These are phyloP conservation scores for Hypholoma fasciculare DNA, from an alignment of 768 basidiomycete genomes.

Conservation along the genomic window DNA sequence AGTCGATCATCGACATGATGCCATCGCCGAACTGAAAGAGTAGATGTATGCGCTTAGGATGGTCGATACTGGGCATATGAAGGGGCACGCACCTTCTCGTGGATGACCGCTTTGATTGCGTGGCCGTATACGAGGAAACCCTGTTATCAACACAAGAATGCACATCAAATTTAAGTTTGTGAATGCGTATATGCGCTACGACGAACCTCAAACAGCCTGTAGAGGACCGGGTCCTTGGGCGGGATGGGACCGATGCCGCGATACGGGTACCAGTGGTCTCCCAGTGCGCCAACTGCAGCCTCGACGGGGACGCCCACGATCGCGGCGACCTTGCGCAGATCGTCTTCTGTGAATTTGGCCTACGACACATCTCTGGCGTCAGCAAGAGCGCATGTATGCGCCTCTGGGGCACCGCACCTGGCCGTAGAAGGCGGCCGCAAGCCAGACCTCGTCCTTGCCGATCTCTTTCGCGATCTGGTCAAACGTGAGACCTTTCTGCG, in stretches of 20 bases:
- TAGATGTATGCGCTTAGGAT: neutral
- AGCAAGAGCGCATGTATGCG: neutral
- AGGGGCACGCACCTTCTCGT: slow-evolving; percentile 62
- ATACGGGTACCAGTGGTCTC: slow-evolving; percentile 73
- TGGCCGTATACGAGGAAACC: slow-evolving; percentile 76
- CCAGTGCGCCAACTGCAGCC: slow-evolving; percentile 45
- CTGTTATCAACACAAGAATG: slow-evolving; percentile 28
- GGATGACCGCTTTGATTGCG: slow-evolving; percentile 79
- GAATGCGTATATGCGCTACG: neutral
- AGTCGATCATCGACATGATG: slow-evolving; percentile 90
- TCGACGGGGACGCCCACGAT: slow-evolving; percentile 47
- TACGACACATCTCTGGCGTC: slow-evolving; percentile 22
- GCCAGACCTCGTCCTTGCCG: slow-evolving; percentile 78
- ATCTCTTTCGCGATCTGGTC: slow-evolving; percentile 66
- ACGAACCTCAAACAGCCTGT: slow-evolving; percentile 75
- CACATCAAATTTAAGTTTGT: neutral
- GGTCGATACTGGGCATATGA: neutral
- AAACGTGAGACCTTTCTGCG: slow-evolving; percentile 70
- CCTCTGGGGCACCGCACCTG: slow-evolving; percentile 45
- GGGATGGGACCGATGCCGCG: slow-evolving; percentile 70
- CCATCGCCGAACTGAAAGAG: slow-evolving; percentile 73
- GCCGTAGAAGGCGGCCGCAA: slow-evolving; percentile 80
- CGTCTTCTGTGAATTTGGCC: slow-evolving; percentile 69
- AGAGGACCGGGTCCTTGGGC: slow-evolving; percentile 78
- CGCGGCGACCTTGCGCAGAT: slow-evolving; percentile 52